Conservation (phyloP, 225 moss, liverwort and hornwort genomes). For the Sphagnum tenellum region DNA sequence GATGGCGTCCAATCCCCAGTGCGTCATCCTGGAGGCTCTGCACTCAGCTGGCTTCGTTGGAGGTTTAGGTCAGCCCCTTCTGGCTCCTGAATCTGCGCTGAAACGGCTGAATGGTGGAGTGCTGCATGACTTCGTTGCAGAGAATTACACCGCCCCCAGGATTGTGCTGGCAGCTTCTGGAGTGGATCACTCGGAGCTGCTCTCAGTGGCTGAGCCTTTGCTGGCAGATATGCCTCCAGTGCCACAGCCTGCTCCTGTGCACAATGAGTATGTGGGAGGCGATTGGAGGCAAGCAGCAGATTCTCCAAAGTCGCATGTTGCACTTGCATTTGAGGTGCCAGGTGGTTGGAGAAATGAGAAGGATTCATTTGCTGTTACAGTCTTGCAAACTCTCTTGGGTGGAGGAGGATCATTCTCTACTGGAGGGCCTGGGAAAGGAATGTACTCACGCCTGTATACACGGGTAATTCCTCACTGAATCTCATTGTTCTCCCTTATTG, state of each 20-base stretch:
- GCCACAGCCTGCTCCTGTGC: constrained; percentile 23
- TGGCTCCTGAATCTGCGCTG: constrained; percentile 75
- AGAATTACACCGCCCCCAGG: constrained; percentile 73
- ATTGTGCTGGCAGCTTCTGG: constrained; percentile 92
- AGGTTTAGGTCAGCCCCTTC: constrained; percentile 66
- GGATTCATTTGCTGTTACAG: constrained; percentile 70
- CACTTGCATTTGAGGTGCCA: constrained; percentile 83
- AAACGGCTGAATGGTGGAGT: constrained; percentile 48
- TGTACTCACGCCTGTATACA: constrained; percentile 87
- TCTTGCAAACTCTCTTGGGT: constrained; percentile 71
- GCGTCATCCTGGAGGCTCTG: constrained; percentile 68
- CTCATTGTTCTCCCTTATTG: too few relatives aligned
- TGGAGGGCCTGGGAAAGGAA: constrained; percentile 91
- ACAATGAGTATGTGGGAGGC: constrained; percentile 74
- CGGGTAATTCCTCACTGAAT: constrained; percentile 9
- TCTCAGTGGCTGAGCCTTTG: constrained; percentile 75
- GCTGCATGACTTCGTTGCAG: constrained; percentile 62
- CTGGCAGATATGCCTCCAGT: constrained; percentile 51
- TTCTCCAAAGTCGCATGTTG: constrained; percentile 82
- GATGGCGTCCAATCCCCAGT: constrained; percentile 68
- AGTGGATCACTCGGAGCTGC: constrained; percentile 80
- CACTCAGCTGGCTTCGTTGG: constrained; percentile 84
- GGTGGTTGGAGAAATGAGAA: constrained; percentile 89
- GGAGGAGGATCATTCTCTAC: constrained; percentile 92
- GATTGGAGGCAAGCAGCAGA: constrained; percentile 92